Base-by-base conservation (phyloP, 257 asterid species). In the Apocynum venetum region DNA sequence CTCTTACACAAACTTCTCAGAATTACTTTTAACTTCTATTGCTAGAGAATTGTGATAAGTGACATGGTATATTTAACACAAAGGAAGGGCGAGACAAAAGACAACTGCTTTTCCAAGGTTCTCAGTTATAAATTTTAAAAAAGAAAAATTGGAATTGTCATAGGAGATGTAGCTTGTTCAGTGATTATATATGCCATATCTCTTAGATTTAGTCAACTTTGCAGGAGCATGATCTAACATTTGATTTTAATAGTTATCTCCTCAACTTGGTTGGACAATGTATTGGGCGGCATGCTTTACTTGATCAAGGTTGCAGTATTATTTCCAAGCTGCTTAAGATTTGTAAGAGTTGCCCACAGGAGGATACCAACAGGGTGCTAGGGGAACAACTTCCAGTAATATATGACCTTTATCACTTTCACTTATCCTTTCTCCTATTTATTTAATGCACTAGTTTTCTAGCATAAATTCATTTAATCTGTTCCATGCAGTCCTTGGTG, bases 371-470 rank as follows among this genome's bases (percentile, higher is more conserved):
- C 72, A 82, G 83, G 71, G 91, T 89, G 80, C 88, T 95, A 11
- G 98, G 99, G 64, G 98, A 93, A 87, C 97, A 91, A 66, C 91
- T 95, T 84, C 98, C 88, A 91, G 99, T 91, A 82, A 67, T 78
- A 51, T 31, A 19, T 51, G 20, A 20, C 35, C 57, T 74, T 61
- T 25, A 5, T 47, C 64, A 43, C 52, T 36, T 65, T 17, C 68
- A 49, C 35, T 66, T 80, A 47, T 64, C 36, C 38, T 78, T 87
- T 77, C 72, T 80, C 31, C 72, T 43, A 69, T 41, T 20, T n/a
- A 68, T 40, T 46, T 46, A 60, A 38, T 41, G 7, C 31, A 43
- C 64, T 73, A 79, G 51, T 68, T 75, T 66, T 81, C 75, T 77
- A 64, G 44, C 51, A 80, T 84, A 74, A 87, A 78, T 68, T 38